Conservation (phyloP, 495 filamentous ascomycete species). For the Durotheca rogersii region DNA sequence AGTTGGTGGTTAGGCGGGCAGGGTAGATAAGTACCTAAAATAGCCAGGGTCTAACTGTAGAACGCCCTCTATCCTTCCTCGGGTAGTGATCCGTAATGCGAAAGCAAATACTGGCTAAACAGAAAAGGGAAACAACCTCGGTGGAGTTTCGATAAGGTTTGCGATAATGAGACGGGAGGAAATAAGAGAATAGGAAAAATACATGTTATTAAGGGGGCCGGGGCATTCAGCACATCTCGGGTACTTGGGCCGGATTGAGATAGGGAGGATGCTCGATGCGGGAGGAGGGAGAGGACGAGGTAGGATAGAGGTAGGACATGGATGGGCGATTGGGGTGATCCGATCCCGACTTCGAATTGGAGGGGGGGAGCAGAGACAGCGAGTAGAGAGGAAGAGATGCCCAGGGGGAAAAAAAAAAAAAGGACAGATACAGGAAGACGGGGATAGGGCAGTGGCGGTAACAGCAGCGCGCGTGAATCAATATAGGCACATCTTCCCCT, state of each 20-base stretch:
- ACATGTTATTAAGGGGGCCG: slow-evolving; percentile 8
- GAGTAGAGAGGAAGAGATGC: too few relatives aligned
- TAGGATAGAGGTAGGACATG: slow-evolving; percentile 8
- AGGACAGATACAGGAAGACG: too few relatives aligned
- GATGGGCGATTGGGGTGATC: background rate
- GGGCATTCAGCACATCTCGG: too few relatives aligned
- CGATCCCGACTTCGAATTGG: too few relatives aligned
- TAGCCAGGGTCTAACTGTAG: slow-evolving; percentile 22
- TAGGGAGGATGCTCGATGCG: slow-evolving; percentile 9
- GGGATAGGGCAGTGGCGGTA: too few relatives aligned
- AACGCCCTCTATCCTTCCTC: slow-evolving; percentile 13
- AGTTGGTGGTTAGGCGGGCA: background rate
- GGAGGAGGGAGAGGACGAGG: background rate
- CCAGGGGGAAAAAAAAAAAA: too few relatives aligned
- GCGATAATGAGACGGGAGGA: slow-evolving; percentile 6
- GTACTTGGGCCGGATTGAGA: background rate
- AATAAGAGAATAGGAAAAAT: slow-evolving; percentile 20
- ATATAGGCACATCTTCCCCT: too few relatives aligned
- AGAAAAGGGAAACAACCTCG: slow-evolving; percentile 23
- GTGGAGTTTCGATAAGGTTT: slow-evolving; percentile 7
- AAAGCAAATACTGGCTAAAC: slow-evolving; percentile 32
- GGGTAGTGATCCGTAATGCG: slow-evolving; percentile 29
- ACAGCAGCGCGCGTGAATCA: too few relatives aligned
- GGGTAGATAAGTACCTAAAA: slow-evolving; percentile 13
- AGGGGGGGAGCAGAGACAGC: too few relatives aligned